phyloP scores from a whole-genome alignment of 495 filamentous ascomycete species.

The Penicillium cosmopolitanum region DNA sequence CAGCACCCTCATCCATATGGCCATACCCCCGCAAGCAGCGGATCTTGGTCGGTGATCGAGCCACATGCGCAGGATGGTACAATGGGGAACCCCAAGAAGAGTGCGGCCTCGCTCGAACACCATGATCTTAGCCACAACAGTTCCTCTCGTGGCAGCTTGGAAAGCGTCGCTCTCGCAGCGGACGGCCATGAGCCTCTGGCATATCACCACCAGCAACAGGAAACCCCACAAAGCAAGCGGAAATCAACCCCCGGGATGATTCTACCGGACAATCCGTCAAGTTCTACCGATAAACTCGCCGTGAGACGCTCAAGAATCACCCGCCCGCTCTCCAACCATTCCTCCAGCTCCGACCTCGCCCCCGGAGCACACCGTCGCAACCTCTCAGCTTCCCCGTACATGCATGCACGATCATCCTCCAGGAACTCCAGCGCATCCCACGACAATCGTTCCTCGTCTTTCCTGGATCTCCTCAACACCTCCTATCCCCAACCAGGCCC shows the following conservation, averaged over 20 bases:
- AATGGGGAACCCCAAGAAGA: constrained; percentile 26
- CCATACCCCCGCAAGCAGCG: constrained; percentile 44
- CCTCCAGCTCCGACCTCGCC: constrained; percentile 66
- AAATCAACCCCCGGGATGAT: constrained; percentile 20
- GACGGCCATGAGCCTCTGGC: constrained; percentile 52
- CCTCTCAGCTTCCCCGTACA: constrained; percentile 53
- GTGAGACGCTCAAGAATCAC: constrained; percentile 59
- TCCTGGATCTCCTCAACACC: constrained; percentile 83
- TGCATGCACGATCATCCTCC: constrained; percentile 60
- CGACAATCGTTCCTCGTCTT: constrained; percentile 77
- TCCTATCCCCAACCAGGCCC: constrained; percentile 87
- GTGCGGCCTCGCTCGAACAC: constrained; percentile 32
- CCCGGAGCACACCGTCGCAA: constrained; percentile 57
- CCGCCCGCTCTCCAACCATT: constrained; percentile 73
- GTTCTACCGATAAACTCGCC: constrained; percentile 58
- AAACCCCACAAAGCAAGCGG: constrained; percentile 13
- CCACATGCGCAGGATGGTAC: constrained; percentile 30
- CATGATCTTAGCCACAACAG: constrained; percentile 31
- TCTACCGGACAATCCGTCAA: constrained; percentile 26
- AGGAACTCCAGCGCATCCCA: constrained; percentile 67
- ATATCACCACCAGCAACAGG: constrained; percentile 54
- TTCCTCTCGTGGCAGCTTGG: constrained; percentile 46
- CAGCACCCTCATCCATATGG: constrained; percentile 28
- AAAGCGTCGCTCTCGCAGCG: constrained; percentile 36
- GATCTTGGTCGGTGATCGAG: constrained; percentile 46